Evolutionary conservation across 2,329 filamentous ascomycete genomes (phyloP), one percentile per base, ranked within the genome.

Genomic region (Talaromyces sp.): DNA sequence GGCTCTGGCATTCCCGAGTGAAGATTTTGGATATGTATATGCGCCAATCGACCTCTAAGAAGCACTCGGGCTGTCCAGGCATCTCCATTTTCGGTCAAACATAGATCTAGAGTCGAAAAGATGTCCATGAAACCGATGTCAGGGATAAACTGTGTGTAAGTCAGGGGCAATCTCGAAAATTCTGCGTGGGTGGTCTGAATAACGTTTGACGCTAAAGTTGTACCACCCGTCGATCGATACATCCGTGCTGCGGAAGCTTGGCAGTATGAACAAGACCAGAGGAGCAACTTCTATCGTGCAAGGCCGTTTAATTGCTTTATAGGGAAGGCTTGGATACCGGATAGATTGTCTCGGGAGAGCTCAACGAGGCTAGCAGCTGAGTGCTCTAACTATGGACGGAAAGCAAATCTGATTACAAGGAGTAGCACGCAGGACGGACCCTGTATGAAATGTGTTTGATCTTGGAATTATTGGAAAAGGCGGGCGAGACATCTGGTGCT

Each of bases 161-260:
- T 49, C 17, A 13, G 47, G 47, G 27, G 15, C 11, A 15, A 25
- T 25, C 45, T 49, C 15, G 8, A 13, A 10, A 13, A 3, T 49
- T 9, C 10, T n/a, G 15, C 27, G 49, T 33, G 9, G 15, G 49
- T 19, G 49, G 49, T 52, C 27, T 52, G 27, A 52, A n/a, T 52
- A 52, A 52, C 49, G 49, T 52, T 52, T 52, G 49, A 52, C 49
- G 49, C 49, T 52, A 52, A 50, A 52, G 7, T 52, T 52, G 27
- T n/a, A n/a, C 27, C 27, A 33, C 9, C 27, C 25, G 27, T 31
- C 49, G 49, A 52, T 52, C 49, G 25, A 31, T 52, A n/a, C 39
- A 41, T 33, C 17, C 15, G 49, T 52, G 25, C 49, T 13, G 15
- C 27, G 25, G 22, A n/a, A 11, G 49, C 17, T 50, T 50, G 22